Evolutionary conservation across 2,329 filamentous ascomycete genomes (phyloP).

Genomic region (Ophiostoma fasciatum): DNA sequence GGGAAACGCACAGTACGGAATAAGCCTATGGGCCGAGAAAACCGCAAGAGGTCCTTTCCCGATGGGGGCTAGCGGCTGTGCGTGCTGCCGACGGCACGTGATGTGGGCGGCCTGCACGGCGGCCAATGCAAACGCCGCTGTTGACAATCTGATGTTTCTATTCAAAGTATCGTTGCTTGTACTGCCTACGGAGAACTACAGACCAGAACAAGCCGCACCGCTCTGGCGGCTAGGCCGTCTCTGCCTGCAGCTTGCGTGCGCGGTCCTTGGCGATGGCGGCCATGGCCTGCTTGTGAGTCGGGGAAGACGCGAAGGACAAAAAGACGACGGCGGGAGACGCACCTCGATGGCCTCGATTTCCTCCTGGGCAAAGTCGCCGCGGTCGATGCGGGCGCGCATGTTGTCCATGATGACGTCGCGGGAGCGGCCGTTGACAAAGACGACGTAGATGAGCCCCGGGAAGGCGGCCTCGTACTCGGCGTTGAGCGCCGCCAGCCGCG

Average conservation of each 20-base stretch:
- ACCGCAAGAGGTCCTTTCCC: conserved; percentile 8
- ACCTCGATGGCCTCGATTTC: conserved; percentile 62
- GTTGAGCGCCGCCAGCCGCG: conserved; percentile 50
- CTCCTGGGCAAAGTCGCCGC: conserved; percentile 52
- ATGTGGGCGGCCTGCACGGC: background rate
- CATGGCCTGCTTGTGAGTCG: conserved; percentile 52
- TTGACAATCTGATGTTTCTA: no score
- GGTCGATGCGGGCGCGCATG: conserved; percentile 59
- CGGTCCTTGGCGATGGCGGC: conserved; percentile 78
- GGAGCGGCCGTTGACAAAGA: conserved; percentile 75
- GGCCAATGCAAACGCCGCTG: conserved; percentile 6
- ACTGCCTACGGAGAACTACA: no score
- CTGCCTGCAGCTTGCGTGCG: conserved; percentile 51
- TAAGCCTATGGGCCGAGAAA: conserved; percentile 13
- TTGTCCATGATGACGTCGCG: conserved; percentile 65
- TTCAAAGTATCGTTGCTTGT: no score
- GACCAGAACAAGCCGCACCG: no score
- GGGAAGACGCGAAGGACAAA: conserved; percentile 8
- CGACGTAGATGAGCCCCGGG: conserved; percentile 74
- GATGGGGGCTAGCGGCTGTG: conserved; percentile 2
- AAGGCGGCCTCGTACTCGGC: conserved; percentile 65
- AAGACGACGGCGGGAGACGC: conserved; percentile 14
- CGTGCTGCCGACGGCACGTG: background rate
- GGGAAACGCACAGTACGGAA: no score
- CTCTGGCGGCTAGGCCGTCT: no score